phyloP scores from a whole-genome alignment of 2,329 filamentous ascomycete species.

The Huntiella omanensis region DNA sequence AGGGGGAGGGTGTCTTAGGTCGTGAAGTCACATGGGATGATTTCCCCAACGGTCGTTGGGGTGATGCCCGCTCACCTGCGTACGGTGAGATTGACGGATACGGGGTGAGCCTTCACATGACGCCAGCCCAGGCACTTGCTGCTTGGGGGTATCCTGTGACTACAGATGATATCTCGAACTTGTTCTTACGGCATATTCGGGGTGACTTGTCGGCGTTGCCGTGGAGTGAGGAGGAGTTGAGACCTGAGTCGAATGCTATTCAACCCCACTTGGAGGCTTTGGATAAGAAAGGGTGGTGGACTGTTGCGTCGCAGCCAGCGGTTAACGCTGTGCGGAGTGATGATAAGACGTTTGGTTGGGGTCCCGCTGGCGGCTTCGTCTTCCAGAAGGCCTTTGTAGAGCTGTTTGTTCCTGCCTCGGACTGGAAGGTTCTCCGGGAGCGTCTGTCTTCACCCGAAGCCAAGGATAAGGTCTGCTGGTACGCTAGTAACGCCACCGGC shows the following conservation, averaged over 20 bases:
- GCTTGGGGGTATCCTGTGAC: slow-evolving; percentile 69
- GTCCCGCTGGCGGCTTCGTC: slow-evolving; percentile 76
- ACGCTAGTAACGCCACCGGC: slow-evolving; percentile 62
- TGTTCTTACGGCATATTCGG: slow-evolving; percentile 67
- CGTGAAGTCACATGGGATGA: slow-evolving; percentile 98
- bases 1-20: slow-evolving; percentile 75
- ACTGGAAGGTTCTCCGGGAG: slow-evolving; percentile 50
- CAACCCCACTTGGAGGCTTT: slow-evolving; percentile 53
- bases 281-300: slow-evolving; percentile 82
- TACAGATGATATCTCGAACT: slow-evolving; percentile 49
- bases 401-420: slow-evolving; percentile 62
- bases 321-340: slow-evolving; percentile 68
- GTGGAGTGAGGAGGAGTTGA: slow-evolving; percentile 82
- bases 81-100: slow-evolving; percentile 98
- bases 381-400: slow-evolving; percentile 98
- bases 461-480: slow-evolving; percentile 61
- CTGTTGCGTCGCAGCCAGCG: slow-evolving; percentile 82
- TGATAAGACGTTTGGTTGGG: slow-evolving; percentile 78
- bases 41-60: slow-evolving; percentile 90
- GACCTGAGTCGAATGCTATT: slow-evolving; percentile 69
- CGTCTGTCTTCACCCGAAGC: slow-evolving; percentile 40
- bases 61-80: slow-evolving; percentile 77
- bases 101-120: slow-evolving; percentile 85
- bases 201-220: slow-evolving; percentile 68
- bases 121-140: slow-evolving; percentile 60